Evolutionary conservation across 768 basidiomycete genomes (phyloP), one percentile per base, ranked within the genome.

Genomic region (Solioccasus polychromus): DNA sequence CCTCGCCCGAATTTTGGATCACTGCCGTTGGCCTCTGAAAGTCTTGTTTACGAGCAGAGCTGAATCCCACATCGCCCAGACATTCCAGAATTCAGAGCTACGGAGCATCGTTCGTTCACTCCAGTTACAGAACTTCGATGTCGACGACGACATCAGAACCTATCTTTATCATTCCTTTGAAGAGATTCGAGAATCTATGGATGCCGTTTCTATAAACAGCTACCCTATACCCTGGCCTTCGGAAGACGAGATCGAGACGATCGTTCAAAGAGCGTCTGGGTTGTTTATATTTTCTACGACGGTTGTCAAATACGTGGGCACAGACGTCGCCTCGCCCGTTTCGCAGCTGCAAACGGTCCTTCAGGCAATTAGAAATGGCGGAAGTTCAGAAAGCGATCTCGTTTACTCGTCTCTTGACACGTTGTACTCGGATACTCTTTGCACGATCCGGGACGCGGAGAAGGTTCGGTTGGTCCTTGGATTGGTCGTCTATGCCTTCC

Each of bases 251-350:
- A 35, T 63, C 19, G 52, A 55, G n/a, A 29, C 15, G 23, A 40
- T 52, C 3, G 53, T 63, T 9, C 30, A 51, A 15, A 53, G 51
- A 14, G 47, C 62, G 3, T 51, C 53, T 7, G 57, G 63, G 2
- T 52, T 64, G 24, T 66, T 66, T 23, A 59, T 63, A 12, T 62
- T 60, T 39, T 50, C 63, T 20, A 52, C 58, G 8, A 63, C 63
- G 2, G 55, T 65, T 25, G 44, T 65, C 34, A 59, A 57, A 32
- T 62, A 58, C 30, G 46, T 63, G 9, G 44, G 47, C 17, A 39
- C 42, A 34, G 39, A 35, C 9, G 45, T 55, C 17, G 34, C 42
- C 22, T 52, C 42, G 9, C 55, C 56, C 8, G 35, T 32, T 20
- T 8, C 22, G 17, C 51, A 42, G 20, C 45, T 57, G n/a, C 39